phyloP scores from a whole-genome alignment of 495 filamentous ascomycete species.

The Xylaria cubensis region DNA sequence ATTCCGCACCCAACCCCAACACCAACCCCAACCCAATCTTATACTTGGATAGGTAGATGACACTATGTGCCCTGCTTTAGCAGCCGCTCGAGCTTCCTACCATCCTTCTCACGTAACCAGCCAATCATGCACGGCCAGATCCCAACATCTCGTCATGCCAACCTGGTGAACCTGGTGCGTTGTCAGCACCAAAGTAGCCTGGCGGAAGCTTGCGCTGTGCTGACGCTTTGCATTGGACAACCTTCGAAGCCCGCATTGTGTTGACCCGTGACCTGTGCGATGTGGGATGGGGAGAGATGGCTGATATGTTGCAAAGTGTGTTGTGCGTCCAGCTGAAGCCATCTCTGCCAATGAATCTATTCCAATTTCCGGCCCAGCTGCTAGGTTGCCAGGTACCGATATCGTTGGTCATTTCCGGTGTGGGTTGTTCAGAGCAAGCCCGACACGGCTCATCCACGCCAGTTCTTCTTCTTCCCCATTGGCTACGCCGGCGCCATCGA shows the following conservation, averaged over 20 bases:
- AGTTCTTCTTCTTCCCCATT: conserved; percentile 10
- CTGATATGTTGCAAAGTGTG: conserved; percentile 19
- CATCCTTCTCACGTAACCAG: conserved; percentile 11
- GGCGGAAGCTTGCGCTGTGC: conserved; percentile 3
- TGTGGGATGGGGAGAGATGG: background rate
- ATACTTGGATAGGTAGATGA: conserved; percentile 2
- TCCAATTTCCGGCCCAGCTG: conserved; percentile 15
- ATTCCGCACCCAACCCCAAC: background rate
- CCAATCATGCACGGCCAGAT: conserved; percentile 13
- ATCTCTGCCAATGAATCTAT: conserved; percentile 3
- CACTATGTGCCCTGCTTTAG: conserved; percentile 8
- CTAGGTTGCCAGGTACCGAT: background rate
- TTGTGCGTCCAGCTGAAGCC: conserved; percentile 22
- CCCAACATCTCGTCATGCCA: background rate
- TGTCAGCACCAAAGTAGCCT: conserved; percentile 15
- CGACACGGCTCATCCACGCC: conserved; percentile 12
- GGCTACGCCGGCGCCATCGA: conserved; percentile 18
- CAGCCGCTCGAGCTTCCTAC: conserved; percentile 14
- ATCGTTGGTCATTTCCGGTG: conserved; percentile 18
- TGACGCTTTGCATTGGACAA: conserved; percentile 21
- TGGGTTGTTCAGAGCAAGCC: conserved; percentile 10
- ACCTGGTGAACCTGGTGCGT: conserved; percentile 7
- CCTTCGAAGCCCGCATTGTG: conserved; percentile 14
- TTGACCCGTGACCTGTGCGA: conserved; percentile 1
- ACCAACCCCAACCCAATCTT: background rate